These are phyloP conservation scores for Xylariaceae sp. DNA, from an alignment of 2,329 filamentous ascomycete genomes.

Conservation along the genomic window DNA sequence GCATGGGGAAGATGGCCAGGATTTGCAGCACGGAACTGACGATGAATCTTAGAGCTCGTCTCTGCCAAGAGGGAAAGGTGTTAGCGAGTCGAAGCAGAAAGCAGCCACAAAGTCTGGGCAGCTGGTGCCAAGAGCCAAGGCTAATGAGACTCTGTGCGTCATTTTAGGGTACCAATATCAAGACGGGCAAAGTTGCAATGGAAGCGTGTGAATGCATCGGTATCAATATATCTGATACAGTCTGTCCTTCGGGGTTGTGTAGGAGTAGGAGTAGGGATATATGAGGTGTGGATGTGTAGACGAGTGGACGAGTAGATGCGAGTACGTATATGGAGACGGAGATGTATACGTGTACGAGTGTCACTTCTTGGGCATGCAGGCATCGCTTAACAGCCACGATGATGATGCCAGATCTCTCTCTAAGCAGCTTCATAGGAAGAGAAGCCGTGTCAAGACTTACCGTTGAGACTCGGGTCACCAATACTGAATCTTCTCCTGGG, in stretches of 20 bases:
- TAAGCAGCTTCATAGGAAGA: neutral
- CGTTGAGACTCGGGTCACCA: slow-evolving; percentile 51
- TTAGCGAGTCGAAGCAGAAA: slow-evolving; percentile 17
- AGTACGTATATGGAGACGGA: slow-evolving; percentile 3
- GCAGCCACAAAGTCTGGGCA: slow-evolving; percentile 10
- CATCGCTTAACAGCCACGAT: neutral
- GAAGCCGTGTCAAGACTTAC: slow-evolving; percentile 35
- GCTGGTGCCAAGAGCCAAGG: slow-evolving; percentile 30
- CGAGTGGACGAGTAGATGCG: neutral
- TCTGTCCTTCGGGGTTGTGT: too few relatives aligned
- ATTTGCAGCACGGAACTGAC: slow-evolving; percentile 83
- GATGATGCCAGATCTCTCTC: neutral
- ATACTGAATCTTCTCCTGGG: slow-evolving; percentile 58
- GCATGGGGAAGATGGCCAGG: slow-evolving; percentile 88
- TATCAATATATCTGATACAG: too few relatives aligned
- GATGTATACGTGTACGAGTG: neutral
- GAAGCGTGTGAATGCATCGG: too few relatives aligned
- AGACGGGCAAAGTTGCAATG: neutral
- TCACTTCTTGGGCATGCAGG: neutral
- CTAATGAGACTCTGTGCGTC: slow-evolving; percentile 19
- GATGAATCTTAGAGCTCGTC: slow-evolving; percentile 75
- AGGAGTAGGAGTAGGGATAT: too few relatives aligned
- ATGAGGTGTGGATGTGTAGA: too few relatives aligned
- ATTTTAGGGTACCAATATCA: slow-evolving; percentile 13
- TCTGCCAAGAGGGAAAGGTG: slow-evolving; percentile 48